Evolutionary conservation across 2,329 filamentous ascomycete genomes (phyloP).

Genomic region (Plectosphaerella cucumerina): DNA sequence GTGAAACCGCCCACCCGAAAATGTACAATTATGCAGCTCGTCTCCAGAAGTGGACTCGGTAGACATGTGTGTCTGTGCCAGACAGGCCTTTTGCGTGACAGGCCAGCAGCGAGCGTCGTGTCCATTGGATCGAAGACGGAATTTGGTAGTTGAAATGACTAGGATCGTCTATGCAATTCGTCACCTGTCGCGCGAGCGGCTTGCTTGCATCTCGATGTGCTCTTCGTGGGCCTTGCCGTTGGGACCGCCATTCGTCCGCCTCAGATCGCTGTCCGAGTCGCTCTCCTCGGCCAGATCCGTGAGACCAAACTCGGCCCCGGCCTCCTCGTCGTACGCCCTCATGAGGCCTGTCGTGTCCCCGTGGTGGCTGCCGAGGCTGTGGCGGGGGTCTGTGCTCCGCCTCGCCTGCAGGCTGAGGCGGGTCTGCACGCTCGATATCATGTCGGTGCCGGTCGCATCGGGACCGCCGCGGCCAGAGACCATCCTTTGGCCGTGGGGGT

Average conservation of each 20-base stretch:
- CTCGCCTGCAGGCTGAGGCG: constrained; percentile 89
- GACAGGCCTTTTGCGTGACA: background rate
- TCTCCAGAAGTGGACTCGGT: background rate
- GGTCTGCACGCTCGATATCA: constrained; percentile 83
- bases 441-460: constrained; percentile 86
- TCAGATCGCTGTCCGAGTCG: constrained; percentile 50
- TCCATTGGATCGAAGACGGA: constrained; percentile 3
- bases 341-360: constrained; percentile 80
- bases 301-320: constrained; percentile 67
- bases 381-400: constrained; percentile 65
- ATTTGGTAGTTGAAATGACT: background rate
- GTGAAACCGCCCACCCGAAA: background rate
- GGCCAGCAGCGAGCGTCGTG: background rate
- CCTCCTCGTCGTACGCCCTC: constrained; percentile 83
- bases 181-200: constrained; percentile 34
- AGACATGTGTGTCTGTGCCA: background rate
- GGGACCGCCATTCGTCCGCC: constrained; percentile 31
- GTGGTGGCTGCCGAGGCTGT: constrained; percentile 59
- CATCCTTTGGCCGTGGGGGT: constrained; percentile 73
- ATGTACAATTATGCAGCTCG: background rate
- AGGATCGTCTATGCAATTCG: constrained; percentile 2
- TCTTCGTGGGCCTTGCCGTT: constrained; percentile 37
- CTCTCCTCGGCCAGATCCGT: constrained; percentile 76
- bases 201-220: constrained; percentile 47
- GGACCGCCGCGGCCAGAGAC: constrained; percentile 58